A percentile compares a stretch with the other conserved stretches of the same genome.
phyloP scores from a whole-genome alignment of 1,284 basidiomycete genomes.

The Amylostereum chailletii region DNA sequence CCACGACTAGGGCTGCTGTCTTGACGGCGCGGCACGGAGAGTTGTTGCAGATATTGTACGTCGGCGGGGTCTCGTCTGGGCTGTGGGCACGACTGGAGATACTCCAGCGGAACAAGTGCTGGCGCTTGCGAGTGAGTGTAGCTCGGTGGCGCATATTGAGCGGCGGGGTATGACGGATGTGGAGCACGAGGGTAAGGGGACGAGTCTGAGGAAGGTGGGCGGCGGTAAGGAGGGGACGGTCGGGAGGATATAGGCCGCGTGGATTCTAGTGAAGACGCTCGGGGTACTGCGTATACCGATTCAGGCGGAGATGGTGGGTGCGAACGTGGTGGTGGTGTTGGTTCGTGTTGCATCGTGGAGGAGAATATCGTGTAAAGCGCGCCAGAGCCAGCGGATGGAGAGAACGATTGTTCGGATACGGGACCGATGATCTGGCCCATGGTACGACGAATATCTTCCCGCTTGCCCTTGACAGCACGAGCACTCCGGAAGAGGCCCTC shows the following conservation, averaged over 20 bases:
- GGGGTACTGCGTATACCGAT: neutral
- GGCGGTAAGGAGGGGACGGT: neutral
- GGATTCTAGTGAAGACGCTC: neutral
- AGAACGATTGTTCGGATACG: neutral
- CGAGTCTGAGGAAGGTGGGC: neutral
- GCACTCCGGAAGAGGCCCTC: conserved; percentile 72
- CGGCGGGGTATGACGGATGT: conserved; percentile 21
- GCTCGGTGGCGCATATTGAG: conserved; percentile 4
- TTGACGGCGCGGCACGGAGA: conserved; percentile 18
- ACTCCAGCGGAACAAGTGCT: conserved; percentile 48
- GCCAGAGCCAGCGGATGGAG: conserved; percentile 8
- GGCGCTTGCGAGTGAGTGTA: neutral
- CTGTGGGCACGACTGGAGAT: conserved; percentile 40
- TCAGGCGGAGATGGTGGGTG: neutral
- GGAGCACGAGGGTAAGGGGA: neutral
- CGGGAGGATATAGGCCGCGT: neutral
- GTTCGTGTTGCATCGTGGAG: conserved; percentile 8
- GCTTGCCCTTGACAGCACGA: conserved; percentile 51
- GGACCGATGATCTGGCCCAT: conserved; percentile 4
- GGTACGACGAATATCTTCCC: conserved; percentile 34
- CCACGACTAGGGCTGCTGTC: neutral
- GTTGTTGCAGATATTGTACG: conserved; percentile 47
- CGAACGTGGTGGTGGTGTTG: neutral
- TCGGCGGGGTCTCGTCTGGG: conserved; percentile 49
- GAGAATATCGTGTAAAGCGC: conserved; percentile 14